Evolutionary conservation across 2,329 filamentous ascomycete species (phyloP).

Genomic region (Colletotrichum euphorbiae): DNA sequence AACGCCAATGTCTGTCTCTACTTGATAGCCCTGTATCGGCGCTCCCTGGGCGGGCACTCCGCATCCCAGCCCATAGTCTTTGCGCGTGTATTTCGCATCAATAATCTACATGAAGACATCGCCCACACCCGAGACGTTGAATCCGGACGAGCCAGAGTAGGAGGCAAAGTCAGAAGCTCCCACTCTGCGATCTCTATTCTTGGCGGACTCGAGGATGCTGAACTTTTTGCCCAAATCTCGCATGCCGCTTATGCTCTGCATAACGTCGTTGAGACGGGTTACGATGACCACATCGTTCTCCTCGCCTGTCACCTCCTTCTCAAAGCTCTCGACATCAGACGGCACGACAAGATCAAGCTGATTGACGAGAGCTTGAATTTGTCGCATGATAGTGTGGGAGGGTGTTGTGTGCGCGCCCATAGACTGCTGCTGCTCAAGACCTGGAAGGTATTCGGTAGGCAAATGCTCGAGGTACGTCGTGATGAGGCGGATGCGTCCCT

Average conservation of each 20-base stretch:
- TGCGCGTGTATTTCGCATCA: not conserved
- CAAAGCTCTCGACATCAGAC: slow-evolving; percentile 72
- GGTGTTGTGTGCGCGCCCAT: slow-evolving; percentile 54
- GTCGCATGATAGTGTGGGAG: slow-evolving; percentile 82
- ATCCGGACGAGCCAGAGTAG: slow-evolving; percentile 39
- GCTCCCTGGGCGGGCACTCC: not conserved
- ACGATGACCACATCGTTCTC: slow-evolving; percentile 87
- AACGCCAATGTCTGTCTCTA: slow-evolving; percentile 28
- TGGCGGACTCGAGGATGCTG: slow-evolving; percentile 63
- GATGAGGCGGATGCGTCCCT: slow-evolving; percentile 79
- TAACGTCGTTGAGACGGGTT: slow-evolving; percentile 78
- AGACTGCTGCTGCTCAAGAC: slow-evolving; percentile 50
- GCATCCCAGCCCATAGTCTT: not conserved
- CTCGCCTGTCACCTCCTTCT: slow-evolving; percentile 79
- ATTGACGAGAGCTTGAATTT: slow-evolving; percentile 86
- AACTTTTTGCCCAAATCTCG: slow-evolving; percentile 83
- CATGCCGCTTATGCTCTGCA: slow-evolving; percentile 77
- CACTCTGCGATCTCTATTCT: slow-evolving; percentile 39
- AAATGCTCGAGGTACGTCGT: slow-evolving; percentile 81
- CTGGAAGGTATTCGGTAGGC: slow-evolving; percentile 72
- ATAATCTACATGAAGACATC: slow-evolving; percentile 43
- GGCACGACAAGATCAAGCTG: slow-evolving; percentile 86
- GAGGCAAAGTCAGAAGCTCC: slow-evolving; percentile 6
- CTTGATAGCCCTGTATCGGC: not conserved
- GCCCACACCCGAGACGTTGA: slow-evolving; percentile 42